Base-by-base conservation (phyloP, 176 grass and related monocot species). In the Hyparrhenia diplandra region DNA sequence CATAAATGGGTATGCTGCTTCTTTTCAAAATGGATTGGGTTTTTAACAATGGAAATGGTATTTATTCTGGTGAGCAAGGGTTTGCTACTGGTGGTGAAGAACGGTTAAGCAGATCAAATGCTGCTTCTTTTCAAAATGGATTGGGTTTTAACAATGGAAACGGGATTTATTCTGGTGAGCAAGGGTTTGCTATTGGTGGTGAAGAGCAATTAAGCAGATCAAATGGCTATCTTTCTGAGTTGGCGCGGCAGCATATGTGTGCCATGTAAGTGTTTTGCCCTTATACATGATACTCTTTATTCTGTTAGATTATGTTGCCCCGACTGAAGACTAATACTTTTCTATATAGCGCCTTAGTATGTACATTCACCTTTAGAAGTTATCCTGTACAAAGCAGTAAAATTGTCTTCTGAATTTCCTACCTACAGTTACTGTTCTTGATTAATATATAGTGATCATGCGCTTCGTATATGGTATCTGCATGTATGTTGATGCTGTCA, bases 1-100 rank as follows among this genome's bases (percentile, higher is more conserved):
- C n/a, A 61, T 40, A 54, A 74, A 74, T 43, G 80, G 85, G 30
- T 67, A 69, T 54, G 67, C 76, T 83, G 64, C 82, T 73, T 80
- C 78, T 35, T 97, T 97, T 64, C 79, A 83, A 40, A 97, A 92
- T 8, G 94, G 94, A 41, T 79, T 94, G 35, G 91, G 91, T 18
- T 97, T 97, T 97, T 85, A 87, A 92, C 64, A 97, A 94, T 67
- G 94, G 91, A 73, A 94, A 92, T 82, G 89, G 94, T 69, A 69
- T 92, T 69, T 90, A 84, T 81, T 93, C 79, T 82, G 82, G 79
- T 73, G 87, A 91, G 58, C 87, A 86, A 81, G 91, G 91, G 40
- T 97, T 94, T 88, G 87, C 89, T 64, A 94, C 90, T 94, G 91
- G 94, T 72, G 94, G 89, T 41, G 86, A 89, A 85, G 94, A 94